A percentile compares a stretch with the other conserved stretches of the same genome.
Evolutionary conservation across 768 basidiomycete species (phyloP).

Genomic region (Lactarius pseudohatsudake): DNA sequence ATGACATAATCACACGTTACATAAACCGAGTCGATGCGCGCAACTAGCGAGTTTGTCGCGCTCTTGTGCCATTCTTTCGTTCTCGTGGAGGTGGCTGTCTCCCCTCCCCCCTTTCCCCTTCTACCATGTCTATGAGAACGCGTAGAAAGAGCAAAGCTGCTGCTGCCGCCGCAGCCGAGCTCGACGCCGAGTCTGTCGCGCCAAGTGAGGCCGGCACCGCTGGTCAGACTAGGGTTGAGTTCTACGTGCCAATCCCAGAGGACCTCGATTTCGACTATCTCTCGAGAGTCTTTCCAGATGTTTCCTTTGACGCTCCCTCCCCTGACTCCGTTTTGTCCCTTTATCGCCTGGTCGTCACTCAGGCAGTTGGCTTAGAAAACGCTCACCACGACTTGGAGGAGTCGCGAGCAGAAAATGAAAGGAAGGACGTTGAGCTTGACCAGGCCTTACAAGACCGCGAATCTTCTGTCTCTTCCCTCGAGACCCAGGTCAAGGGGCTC

Average conservation of each 20-base stretch:
- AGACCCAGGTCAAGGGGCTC: conserved; percentile 48
- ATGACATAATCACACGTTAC: conserved; percentile 4
- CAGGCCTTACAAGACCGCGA: conserved; percentile 82
- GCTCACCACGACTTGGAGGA: conserved; percentile 68
- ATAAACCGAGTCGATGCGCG: not conserved
- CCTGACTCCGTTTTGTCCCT: conserved; percentile 59
- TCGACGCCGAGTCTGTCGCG: conserved; percentile 36
- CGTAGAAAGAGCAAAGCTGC: conserved; percentile 61
- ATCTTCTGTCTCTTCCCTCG: conserved; percentile 55
- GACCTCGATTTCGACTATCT: conserved; percentile 68
- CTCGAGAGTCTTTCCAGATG: conserved; percentile 59
- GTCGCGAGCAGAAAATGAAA: conserved; percentile 60
- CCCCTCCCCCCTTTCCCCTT: conserved; percentile 9
- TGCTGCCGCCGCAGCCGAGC: conserved; percentile 26
- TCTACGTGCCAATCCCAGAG: conserved; percentile 53
- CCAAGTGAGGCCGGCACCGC: conserved; percentile 34
- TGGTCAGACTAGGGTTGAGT: conserved; percentile 40
- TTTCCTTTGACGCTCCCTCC: conserved; percentile 53
- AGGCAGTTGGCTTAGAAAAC: conserved; percentile 54
- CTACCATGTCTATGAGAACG: conserved; percentile 50
- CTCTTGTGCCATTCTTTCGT: not conserved
- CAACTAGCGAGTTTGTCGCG: not conserved
- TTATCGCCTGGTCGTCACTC: conserved; percentile 60
- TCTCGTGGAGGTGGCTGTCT: not conserved
- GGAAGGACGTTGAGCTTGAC: conserved; percentile 80